Base-by-base conservation (phyloP, 768 basidiomycete species). In the Lentinula sp. region DNA sequence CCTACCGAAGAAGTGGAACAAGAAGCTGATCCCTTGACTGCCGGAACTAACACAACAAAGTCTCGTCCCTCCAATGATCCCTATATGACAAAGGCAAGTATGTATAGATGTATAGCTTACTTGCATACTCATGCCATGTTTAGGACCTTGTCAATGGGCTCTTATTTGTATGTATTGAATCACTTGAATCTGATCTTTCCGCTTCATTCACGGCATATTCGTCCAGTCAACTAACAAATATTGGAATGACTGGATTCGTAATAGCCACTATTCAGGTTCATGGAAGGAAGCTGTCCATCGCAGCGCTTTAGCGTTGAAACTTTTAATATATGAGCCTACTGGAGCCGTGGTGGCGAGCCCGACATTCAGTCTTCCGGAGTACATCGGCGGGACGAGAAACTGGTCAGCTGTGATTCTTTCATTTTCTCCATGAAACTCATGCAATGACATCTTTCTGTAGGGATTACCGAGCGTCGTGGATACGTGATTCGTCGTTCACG, bases 221-320 rank as follows among this genome's bases (percentile, higher is more conserved):
- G 10, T 57, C 12, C 76, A 80, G 84, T 81, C 84, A 4, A 97
- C 95, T 3, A 86, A 86, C 63, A 73, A 73, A 28, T 97, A 91
- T 71, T 98, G 95, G 95, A 86, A 85, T 63, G 76, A 83, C 20
- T 98, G 95, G 95, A 88, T 97, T 66, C 80, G 84, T n/a, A 82
- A 84, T 65, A 93, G 90, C 37, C 16, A 41, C 20, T 99, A 99
- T 72, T 82, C 81, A 13, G 97, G 96, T 0, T 84, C 93, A 15
- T 99, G 97, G 97, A 90, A 95, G 66, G 97, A 99, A 71, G 87
- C 90, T 2, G 95, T 98, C 5, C 85, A 93, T 68, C 85, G 95
- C 23, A 94, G 92, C 61, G 96, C 94, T 1, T 79, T 98, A n/a
- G 92, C 94, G 0, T 78, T 98, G 64, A 98, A 98, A 74, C 81